Conservation (phyloP, 345 rosid species). For the Adansonia digitata region DNA sequence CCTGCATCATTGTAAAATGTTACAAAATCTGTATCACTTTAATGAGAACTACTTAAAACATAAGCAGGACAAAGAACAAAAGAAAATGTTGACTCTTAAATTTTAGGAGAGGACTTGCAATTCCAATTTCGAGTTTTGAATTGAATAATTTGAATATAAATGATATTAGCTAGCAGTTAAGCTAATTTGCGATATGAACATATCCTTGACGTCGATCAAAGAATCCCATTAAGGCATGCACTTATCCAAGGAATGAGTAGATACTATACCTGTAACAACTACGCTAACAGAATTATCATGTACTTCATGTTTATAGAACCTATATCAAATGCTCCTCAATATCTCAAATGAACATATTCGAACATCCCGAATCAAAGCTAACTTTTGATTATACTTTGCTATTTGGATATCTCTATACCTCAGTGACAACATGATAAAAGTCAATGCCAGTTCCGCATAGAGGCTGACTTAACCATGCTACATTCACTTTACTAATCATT, state of each 20-base stretch:
- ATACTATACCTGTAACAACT: no score
- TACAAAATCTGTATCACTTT: neutral
- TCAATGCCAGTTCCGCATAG: neutral
- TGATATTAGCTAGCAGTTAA: no score
- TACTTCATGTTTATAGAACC: neutral
- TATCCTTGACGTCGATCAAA: no score
- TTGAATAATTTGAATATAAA: no score
- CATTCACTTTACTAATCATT: neutral
- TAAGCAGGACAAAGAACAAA: neutral
- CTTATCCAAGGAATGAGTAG: no score
- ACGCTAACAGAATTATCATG: neutral
- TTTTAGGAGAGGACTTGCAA: no score
- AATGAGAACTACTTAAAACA: neutral
- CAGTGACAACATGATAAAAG: neutral
- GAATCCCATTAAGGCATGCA: no score
- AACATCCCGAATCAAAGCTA: neutral
- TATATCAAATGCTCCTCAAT: neutral
- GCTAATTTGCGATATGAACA: no score
- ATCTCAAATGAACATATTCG: neutral
- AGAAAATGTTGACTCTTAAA: neutral
- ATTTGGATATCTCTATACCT: neutral
- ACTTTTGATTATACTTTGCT: neutral
- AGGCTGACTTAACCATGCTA: neutral
- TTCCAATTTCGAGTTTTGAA: neutral
- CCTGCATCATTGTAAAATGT: slow-evolving; percentile 32